Evolutionary conservation across 2,329 filamentous ascomycete genomes (phyloP).

Genomic region (Penicillium sp.): DNA sequence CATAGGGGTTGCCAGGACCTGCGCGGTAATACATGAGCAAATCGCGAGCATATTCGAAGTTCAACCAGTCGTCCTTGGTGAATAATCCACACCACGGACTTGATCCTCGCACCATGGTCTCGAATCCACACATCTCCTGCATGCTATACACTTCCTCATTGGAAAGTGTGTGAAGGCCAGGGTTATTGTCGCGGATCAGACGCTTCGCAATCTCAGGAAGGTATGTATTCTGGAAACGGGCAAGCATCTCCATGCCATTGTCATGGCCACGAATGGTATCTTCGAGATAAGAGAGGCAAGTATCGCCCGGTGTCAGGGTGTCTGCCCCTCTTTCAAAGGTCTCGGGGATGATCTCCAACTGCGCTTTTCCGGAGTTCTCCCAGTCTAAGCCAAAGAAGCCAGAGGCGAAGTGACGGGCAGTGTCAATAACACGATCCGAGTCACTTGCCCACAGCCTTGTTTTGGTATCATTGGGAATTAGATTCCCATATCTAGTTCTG

Average conservation of each 20-base stretch:
- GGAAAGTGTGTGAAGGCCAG: constrained; percentile 42
- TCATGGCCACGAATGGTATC: constrained; percentile 47
- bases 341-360: constrained; percentile 54
- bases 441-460: constrained; percentile 54
- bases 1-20: constrained; percentile 55
- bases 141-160: constrained; percentile 54
- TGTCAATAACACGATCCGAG: constrained; percentile 53
- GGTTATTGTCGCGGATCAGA: constrained; percentile 32
- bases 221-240: constrained; percentile 48
- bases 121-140: constrained; percentile 61
- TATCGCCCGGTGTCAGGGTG: constrained; percentile 55
- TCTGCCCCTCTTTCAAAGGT: constrained; percentile 49
- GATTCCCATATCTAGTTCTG: constrained; percentile 51
- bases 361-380: constrained; percentile 34
- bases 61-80: constrained; percentile 51
- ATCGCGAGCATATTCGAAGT: constrained; percentile 58
- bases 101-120: constrained; percentile 51
- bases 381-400: constrained; percentile 55
- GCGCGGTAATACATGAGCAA: constrained; percentile 57
- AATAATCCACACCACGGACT: constrained; percentile 58
- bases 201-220: constrained; percentile 46
- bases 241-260: constrained; percentile 49
- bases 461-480: constrained; percentile 38
- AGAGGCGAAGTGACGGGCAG: constrained; percentile 53
- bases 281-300: constrained; percentile 39